phyloP scores from a whole-genome alignment of 257 asterid genomes.

The Nicotiana noctiflora region DNA sequence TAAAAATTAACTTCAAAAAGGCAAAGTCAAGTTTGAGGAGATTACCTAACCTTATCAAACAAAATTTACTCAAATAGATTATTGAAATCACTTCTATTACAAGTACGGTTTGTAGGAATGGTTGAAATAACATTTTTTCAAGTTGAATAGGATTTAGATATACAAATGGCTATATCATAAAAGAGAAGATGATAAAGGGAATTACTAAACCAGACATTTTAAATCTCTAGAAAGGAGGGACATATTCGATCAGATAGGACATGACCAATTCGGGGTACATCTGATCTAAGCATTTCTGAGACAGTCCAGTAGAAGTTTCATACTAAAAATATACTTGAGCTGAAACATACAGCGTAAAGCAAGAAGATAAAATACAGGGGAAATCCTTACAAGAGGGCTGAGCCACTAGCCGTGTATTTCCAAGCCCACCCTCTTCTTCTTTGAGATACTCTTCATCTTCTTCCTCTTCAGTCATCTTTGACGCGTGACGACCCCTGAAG shows the following conservation, averaged over 20 bases:
- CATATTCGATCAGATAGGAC: not conserved
- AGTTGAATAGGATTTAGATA: not conserved
- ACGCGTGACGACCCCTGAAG: conserved; percentile 94
- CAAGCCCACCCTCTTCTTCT: conserved; percentile 77
- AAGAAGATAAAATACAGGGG: not conserved
- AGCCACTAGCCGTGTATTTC: conserved; percentile 76
- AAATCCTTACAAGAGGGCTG: conserved; percentile 92
- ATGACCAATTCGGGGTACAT: not conserved
- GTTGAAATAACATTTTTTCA: not conserved
- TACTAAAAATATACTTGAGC: not conserved
- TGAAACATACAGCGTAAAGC: not conserved
- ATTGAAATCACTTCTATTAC: not conserved
- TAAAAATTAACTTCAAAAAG: not conserved
- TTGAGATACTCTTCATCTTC: conserved; percentile 95
- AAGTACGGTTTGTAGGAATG: not conserved
- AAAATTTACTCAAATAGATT: not conserved
- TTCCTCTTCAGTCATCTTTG: conserved; percentile 96
- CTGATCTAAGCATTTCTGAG: not conserved
- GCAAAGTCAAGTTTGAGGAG: not conserved
- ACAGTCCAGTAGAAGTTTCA: not conserved
- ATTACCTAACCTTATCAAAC: not conserved
- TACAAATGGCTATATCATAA: not conserved
- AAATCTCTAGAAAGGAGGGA: not conserved
- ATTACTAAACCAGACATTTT: not conserved
- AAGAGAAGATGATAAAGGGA: not conserved